These are phyloP conservation scores for Phytophthora crassamura DNA, from an alignment of 352 stramenopile genomes.

Conservation along the genomic window DNA sequence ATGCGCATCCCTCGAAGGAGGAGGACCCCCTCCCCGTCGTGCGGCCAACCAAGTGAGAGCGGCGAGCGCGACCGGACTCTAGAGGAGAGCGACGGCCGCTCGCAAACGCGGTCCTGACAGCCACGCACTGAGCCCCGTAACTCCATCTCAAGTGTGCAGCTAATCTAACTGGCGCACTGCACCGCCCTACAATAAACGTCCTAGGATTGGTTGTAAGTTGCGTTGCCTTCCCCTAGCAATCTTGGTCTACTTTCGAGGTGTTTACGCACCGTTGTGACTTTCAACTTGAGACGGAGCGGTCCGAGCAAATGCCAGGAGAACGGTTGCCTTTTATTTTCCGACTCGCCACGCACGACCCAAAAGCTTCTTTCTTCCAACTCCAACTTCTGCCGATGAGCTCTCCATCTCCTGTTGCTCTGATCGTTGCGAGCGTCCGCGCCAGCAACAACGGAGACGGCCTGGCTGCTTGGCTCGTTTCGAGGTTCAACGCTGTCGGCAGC, in stretches of 20 bases:
- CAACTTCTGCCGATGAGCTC: constrained; percentile 3
- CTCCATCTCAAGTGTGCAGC: constrained; percentile 7
- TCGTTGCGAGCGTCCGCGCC: constrained; percentile 21
- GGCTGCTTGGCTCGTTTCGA: constrained; percentile 20
- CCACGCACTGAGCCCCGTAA: not conserved
- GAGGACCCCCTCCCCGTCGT: too few relatives aligned
- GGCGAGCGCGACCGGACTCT: not conserved
- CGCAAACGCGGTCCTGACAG: not conserved
- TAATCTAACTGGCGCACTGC: constrained; percentile 5
- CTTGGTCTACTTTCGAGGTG: not conserved
- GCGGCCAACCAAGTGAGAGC: not conserved
- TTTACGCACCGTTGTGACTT: not conserved
- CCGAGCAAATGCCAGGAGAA: too few relatives aligned
- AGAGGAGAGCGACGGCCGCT: not conserved
- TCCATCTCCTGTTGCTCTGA: constrained; percentile 9
- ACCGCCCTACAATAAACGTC: constrained; percentile 9
- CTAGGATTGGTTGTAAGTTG: constrained; percentile 1
- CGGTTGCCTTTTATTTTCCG: constrained; percentile 17
- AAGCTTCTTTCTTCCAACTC: not conserved
- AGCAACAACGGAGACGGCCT: constrained; percentile 31
- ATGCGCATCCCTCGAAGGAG: too few relatives aligned
- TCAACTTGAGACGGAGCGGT: constrained; percentile 17
- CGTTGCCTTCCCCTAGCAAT: constrained; percentile 6
- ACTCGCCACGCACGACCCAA: not conserved
- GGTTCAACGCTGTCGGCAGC: constrained; percentile 18